A percentile compares a stretch with the other conserved stretches of the same genome.
Conservation (phyloP, 768 basidiomycete species). For the Clitopilus passeckerianus region DNA sequence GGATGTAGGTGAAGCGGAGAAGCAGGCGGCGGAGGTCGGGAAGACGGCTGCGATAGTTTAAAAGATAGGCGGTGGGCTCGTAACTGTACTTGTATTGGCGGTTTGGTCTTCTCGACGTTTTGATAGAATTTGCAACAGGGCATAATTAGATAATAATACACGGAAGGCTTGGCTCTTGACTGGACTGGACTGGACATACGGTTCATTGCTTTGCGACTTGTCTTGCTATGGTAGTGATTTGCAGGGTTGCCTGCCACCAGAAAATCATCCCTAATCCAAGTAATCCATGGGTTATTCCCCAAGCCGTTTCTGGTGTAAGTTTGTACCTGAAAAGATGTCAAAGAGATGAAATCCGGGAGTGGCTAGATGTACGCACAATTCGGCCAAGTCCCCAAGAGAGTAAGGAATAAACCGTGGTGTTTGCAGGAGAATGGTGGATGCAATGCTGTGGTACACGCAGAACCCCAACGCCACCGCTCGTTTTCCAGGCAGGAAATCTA, state of each 20-base stretch:
- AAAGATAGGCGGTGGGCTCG: not conserved
- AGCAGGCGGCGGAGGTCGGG: not conserved
- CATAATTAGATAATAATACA: too few species aligned
- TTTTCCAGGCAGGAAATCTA: conserved; percentile 84
- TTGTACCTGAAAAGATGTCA: conserved; percentile 34
- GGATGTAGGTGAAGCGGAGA: not conserved
- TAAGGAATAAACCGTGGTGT: conserved; percentile 78
- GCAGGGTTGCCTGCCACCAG: conserved; percentile 82
- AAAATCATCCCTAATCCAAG: conserved; percentile 66
- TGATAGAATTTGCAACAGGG: too few species aligned
- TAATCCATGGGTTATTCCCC: conserved; percentile 71
- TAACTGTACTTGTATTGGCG: too few species aligned
- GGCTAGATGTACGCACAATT: conserved; percentile 43
- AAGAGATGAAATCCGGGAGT: not conserved
- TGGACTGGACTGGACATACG: too few species aligned
- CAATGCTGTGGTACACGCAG: conserved; percentile 69
- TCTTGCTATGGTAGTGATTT: conserved; percentile 37
- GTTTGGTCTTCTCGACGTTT: too few species aligned
- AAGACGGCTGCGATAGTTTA: not conserved
- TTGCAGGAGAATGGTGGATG: conserved; percentile 70
- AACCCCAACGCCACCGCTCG: conserved; percentile 75
- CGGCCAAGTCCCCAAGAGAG: conserved; percentile 55
- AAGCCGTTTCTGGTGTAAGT: conserved; percentile 66
- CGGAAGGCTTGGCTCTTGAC: too few species aligned
- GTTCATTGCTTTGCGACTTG: not conserved